These are phyloP conservation scores for Conoideocrella luteorostrata DNA, from an alignment of 2,329 filamentous ascomycete species.

Conservation along the genomic window DNA sequence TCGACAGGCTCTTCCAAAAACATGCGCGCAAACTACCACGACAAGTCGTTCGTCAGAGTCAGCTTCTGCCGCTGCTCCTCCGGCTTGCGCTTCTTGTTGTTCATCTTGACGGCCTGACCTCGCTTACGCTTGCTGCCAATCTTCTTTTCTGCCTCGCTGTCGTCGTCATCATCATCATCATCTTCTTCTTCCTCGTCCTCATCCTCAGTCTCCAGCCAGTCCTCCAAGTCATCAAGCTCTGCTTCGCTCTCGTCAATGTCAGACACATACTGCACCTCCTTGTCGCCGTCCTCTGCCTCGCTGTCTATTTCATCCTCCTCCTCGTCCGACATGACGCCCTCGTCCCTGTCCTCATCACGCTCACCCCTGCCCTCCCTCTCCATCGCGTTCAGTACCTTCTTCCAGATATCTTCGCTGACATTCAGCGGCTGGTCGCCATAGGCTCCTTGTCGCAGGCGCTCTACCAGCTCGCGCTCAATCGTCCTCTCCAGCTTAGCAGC, in stretches of 20 bases:
- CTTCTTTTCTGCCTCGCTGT: constrained; percentile 51
- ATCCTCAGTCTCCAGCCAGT: constrained; percentile 77
- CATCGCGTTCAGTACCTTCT: constrained; percentile 86
- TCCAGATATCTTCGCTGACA: constrained; percentile 92
- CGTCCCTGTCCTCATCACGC: constrained; percentile 81
- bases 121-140: constrained; percentile 52
- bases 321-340: constrained; percentile 75
- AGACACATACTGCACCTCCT: constrained; percentile 85
- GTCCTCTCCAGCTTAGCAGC: constrained; percentile 92
- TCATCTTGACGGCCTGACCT: constrained; percentile 40
- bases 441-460: constrained; percentile 81
- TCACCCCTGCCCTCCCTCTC: constrained; percentile 80
- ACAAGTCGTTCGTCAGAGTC: constrained; percentile 34
- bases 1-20: no score
- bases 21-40: constrained; percentile 25
- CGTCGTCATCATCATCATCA: constrained; percentile 50
- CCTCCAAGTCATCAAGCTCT: constrained; percentile 74
- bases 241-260: constrained; percentile 82
- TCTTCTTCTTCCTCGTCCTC: constrained; percentile 53
- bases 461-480: constrained; percentile 91
- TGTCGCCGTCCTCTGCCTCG: constrained; percentile 65
- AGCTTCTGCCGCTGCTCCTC: constrained; percentile 60
- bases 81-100: constrained; percentile 40
- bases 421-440: constrained; percentile 95
- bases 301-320: constrained; percentile 65